These are phyloP conservation scores for Thelonectria olida DNA, from an alignment of 2,329 filamentous ascomycete species.

Conservation along the genomic window DNA sequence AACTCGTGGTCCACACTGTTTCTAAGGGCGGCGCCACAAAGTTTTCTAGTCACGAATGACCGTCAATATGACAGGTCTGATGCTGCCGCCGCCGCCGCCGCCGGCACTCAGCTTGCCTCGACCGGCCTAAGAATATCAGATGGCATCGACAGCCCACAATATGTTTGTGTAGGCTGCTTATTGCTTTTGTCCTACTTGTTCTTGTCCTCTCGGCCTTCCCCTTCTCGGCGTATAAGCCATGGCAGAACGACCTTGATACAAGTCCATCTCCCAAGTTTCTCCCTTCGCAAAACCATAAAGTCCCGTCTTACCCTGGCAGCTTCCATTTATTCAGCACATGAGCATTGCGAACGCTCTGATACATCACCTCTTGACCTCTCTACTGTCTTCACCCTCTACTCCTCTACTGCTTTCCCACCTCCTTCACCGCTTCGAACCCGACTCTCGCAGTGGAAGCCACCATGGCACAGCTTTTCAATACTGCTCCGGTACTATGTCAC, in stretches of 20 bases:
- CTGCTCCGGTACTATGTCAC: neutral
- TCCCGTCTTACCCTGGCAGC: slow-evolving; percentile 41
- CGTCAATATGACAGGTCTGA: slow-evolving; percentile 49
- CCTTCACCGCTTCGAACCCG: neutral
- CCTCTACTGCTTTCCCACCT: slow-evolving; percentile 4
- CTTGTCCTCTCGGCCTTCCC: slow-evolving; percentile 34
- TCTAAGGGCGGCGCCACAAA: slow-evolving; percentile 37
- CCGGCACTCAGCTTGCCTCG: slow-evolving; percentile 34
- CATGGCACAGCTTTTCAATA: slow-evolving; percentile 24
- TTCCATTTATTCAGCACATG: slow-evolving; percentile 18
- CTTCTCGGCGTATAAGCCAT: slow-evolving; percentile 30
- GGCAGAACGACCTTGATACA: slow-evolving; percentile 24
- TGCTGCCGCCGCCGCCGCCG: slow-evolving; percentile 29
- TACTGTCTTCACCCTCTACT: neutral
- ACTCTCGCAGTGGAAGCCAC: slow-evolving; percentile 6
- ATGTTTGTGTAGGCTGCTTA: slow-evolving; percentile 29
- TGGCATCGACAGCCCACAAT: slow-evolving; percentile 33
- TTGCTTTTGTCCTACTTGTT: slow-evolving; percentile 26
- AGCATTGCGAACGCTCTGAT: slow-evolving; percentile 23
- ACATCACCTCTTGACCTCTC: slow-evolving; percentile 26
- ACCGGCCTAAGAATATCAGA: slow-evolving; percentile 40
- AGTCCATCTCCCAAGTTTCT: slow-evolving; percentile 19
- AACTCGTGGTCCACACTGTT: slow-evolving; percentile 31
- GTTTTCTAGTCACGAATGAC: slow-evolving; percentile 31
- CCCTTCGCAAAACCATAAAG: slow-evolving; percentile 46